Percentiles rank a stretch among this genome's conserved stretches.
These are phyloP conservation scores for Parietaria judaica DNA, from an alignment of 306 rosid species.

Conservation along the genomic window DNA sequence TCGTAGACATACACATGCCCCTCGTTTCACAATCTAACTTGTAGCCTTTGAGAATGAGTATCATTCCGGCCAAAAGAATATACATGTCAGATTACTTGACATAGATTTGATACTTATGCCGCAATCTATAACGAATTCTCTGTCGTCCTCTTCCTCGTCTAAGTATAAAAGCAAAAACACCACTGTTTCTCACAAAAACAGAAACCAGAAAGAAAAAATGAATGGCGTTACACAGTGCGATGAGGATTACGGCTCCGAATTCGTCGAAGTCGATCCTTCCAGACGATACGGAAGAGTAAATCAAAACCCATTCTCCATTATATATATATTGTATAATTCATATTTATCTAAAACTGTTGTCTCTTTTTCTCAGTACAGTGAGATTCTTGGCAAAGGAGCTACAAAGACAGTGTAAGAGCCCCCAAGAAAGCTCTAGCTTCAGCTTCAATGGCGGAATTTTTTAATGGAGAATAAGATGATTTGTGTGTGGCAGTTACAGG, in stretches of 20 bases:
- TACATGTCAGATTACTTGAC: no score
- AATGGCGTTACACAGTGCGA: conserved; percentile 41
- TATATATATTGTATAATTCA: conserved; percentile 1
- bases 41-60: no score
- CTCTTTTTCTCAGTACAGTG: conserved; percentile 54
- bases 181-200: conserved; percentile 21
- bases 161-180: not conserved
- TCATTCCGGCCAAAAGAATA: no score
- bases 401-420: conserved; percentile 75
- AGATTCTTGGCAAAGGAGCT: conserved; percentile 97
- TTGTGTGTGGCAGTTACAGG: conserved; percentile 43
- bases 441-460: not conserved
- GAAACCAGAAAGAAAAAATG: conserved; percentile 31
- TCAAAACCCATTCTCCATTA: conserved; percentile 2
- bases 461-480: not conserved
- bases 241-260: conserved; percentile 39
- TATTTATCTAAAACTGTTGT: not conserved
- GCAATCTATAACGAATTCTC: conserved; percentile 27
- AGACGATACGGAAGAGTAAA: conserved; percentile 99
- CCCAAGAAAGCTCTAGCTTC: not conserved
- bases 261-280: conserved; percentile 92
- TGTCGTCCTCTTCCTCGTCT: not conserved
- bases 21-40: no score
- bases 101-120: not conserved
- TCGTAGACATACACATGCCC: no score